Conservation (phyloP, 2,329 filamentous ascomycete species). For the Dryadomyces quercivorus region DNA sequence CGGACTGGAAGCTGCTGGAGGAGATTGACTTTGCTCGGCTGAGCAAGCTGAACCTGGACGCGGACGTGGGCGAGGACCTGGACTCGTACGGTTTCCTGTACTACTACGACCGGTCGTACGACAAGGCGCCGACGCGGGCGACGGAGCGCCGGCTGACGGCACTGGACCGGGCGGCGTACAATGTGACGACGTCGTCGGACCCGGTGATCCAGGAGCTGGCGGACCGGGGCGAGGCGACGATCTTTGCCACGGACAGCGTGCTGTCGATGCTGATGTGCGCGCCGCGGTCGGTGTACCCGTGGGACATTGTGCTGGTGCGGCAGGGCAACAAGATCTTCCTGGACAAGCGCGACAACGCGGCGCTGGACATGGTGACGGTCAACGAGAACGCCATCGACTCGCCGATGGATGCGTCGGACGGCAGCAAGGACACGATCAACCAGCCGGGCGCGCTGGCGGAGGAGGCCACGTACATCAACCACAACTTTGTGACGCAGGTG, state of each 20-base stretch:
- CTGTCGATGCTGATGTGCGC: constrained; percentile 99
- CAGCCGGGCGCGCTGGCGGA: constrained; percentile 85
- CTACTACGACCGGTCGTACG: constrained; percentile 93
- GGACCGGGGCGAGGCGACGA: constrained; percentile 89
- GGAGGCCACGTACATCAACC: constrained; percentile 99
- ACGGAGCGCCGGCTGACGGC: constrained; percentile 78
- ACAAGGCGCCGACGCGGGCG: constrained; percentile 85
- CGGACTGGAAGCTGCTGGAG: constrained; percentile 90
- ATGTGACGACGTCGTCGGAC: constrained; percentile 92
- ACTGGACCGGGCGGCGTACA: constrained; percentile 91
- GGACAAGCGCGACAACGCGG: constrained; percentile 93
- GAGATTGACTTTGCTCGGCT: constrained; percentile 98
- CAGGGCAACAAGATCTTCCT: constrained; percentile 96
- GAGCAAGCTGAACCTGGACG: constrained; percentile 88
- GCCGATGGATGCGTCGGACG: constrained; percentile 80
- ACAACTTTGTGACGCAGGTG: constrained; percentile 96
- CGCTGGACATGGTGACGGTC: constrained; percentile 93
- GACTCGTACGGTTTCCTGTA: constrained; percentile 95
- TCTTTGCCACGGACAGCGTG: constrained; percentile 94
- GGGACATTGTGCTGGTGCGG: constrained; percentile 90
- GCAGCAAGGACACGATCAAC: constrained; percentile 90
- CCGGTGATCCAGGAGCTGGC: constrained; percentile 94
- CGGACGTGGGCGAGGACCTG: constrained; percentile 87
- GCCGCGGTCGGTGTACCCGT: constrained; percentile 90
- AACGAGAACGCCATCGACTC: constrained; percentile 98